Evolutionary conservation across 1,284 basidiomycete genomes (phyloP).

Genomic region (Apiotrichum siamense): DNA sequence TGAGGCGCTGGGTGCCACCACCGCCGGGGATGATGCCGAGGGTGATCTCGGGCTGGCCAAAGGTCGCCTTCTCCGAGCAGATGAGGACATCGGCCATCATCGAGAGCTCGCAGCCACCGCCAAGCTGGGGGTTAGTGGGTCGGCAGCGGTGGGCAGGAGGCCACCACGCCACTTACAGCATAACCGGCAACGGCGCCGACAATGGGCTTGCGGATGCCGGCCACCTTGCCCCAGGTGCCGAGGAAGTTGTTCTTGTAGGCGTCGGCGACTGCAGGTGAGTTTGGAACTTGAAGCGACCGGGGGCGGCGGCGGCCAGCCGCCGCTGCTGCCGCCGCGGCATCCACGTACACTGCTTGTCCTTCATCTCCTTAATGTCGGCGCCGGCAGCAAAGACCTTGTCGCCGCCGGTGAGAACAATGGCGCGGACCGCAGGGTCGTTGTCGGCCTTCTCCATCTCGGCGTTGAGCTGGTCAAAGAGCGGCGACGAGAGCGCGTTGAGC

Average conservation of each 20-base stretch:
- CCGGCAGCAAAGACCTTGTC: constrained; percentile 83
- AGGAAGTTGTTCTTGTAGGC: constrained; percentile 87
- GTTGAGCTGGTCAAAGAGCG: constrained; percentile 72
- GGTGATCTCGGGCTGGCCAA: constrained; percentile 97
- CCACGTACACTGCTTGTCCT: constrained; percentile 69
- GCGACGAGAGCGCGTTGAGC: constrained; percentile 81
- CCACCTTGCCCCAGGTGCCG: constrained; percentile 75
- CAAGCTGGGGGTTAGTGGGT: constrained; percentile 71
- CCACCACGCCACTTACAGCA: constrained; percentile 79
- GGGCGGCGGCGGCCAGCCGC: not conserved
- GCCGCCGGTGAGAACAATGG: constrained; percentile 88
- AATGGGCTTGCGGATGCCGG: constrained; percentile 78
- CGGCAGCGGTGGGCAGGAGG: too few species aligned
- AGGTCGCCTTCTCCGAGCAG: constrained; percentile 84
- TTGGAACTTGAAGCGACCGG: not conserved
- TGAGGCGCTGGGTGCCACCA: constrained; percentile 59
- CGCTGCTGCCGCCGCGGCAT: constrained; percentile 53
- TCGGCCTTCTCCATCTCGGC: constrained; percentile 67
- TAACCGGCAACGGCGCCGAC: constrained; percentile 95
- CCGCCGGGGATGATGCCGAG: constrained; percentile 81
- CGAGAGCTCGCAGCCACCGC: constrained; percentile 93
- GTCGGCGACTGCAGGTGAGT: constrained; percentile 60
- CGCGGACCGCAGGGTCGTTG: constrained; percentile 64
- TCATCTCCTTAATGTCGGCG: constrained; percentile 59
- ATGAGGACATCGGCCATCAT: constrained; percentile 94